Evolutionary conservation across 2,329 filamentous ascomycete genomes (phyloP), one percentile per base, ranked within the genome.

Genomic region (Fusarium robinianum): DNA sequence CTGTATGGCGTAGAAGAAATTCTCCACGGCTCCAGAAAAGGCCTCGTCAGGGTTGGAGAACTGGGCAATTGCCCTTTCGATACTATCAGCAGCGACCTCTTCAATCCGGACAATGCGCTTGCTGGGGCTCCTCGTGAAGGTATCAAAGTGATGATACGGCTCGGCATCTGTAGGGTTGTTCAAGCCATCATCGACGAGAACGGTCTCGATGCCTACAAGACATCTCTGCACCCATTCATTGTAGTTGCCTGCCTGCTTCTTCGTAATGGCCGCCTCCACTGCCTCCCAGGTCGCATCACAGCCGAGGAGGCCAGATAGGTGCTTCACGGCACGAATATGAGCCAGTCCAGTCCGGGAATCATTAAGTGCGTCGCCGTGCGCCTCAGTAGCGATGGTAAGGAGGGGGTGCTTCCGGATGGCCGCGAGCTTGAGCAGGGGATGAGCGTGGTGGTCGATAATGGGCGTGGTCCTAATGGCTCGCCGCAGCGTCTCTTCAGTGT

Each of bases 51-150:
- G 40, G 1, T 53, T 42, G 3, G 51, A 46, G 14, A 67, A 59
- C 21, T 68, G 66, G 5, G 67, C 61, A 32, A 69, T 68, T 10
- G 71, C 64, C 7, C 75, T 65, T 16, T 79, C 69, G 53, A 85
- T 74, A 51, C 90, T 72, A 8, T 78, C 71, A 23, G 83, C 80
- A 0, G 87, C 88, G 2, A 91, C 63, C 2, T 81, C 77, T 67
- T 95, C 89, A 51, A 95, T 87, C 7, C 88, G 79, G 12, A 92
- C 82, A 40, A 95, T 90, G 17, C 87, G 80, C 65, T 83, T 87
- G 57, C 81, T 87, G 6, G 76, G 71, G 39, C 79, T 80, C 14
- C 74, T 71, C 0, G 84, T 84, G 53, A 87, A 87, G 15, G 74
- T 69, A 62, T 86, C 77, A 62, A 90, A 84, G 78, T 82, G 87